Evolutionary conservation across 2,329 filamentous ascomycete species (phyloP).

Genomic region (Xylaria sp.): DNA sequence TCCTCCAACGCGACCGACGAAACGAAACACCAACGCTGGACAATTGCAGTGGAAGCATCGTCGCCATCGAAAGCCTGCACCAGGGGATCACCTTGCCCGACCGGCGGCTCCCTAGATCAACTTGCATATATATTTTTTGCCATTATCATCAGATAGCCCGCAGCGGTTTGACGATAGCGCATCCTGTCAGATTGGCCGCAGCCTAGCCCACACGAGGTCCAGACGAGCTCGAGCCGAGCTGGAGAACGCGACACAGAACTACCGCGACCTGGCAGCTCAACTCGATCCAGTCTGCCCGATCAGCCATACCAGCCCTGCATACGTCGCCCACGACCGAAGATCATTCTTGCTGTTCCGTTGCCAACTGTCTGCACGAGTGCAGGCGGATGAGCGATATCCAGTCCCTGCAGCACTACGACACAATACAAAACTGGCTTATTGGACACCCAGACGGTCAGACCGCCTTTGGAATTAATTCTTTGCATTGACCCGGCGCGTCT

Average conservation of each 20-base stretch:
- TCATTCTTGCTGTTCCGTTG: constrained; percentile 18
- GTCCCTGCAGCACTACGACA: constrained; percentile 19
- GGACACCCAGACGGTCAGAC: constrained; percentile 34
- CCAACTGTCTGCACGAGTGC: constrained; percentile 15
- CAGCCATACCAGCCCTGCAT: not conserved
- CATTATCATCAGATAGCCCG: constrained; percentile 1
- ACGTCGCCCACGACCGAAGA: constrained; percentile 1
- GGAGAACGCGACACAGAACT: constrained; percentile 24
- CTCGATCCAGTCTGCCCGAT: constrained; percentile 1
- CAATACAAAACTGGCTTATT: constrained; percentile 27
- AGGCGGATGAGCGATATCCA: constrained; percentile 18
- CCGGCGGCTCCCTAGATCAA: constrained; percentile 11
- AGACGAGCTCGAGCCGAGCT: constrained; percentile 5
- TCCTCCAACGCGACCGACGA: constrained; percentile 28
- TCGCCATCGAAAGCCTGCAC: constrained; percentile 12
- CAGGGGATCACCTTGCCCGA: not conserved
- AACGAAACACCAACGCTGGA: constrained; percentile 18
- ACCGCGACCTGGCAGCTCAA: constrained; percentile 8
- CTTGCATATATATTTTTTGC: constrained; percentile 20
- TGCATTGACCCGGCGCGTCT: constrained; percentile 35
- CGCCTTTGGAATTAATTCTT: constrained; percentile 26
- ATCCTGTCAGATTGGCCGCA: constrained; percentile 4
- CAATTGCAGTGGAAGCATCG: constrained; percentile 20
- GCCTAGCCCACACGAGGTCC: not conserved
- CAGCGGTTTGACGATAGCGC: constrained; percentile 3